Base-by-base conservation (phyloP, 2,329 filamentous ascomycete genomes). In the Pseudovirgaria hyperparasitica region DNA sequence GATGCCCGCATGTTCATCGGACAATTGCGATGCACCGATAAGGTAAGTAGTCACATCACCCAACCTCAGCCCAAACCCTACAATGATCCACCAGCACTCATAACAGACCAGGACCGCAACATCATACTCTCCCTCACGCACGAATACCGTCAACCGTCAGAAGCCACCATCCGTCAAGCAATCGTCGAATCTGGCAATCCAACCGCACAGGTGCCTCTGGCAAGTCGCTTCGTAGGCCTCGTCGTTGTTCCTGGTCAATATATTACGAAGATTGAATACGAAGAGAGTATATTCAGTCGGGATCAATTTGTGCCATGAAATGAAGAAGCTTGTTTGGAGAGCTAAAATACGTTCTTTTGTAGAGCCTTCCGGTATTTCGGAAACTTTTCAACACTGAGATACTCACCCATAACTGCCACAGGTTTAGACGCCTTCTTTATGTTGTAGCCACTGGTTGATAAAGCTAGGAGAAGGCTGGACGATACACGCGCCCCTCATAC, bases 1-100 rank as follows among this genome's bases (percentile, higher is more conserved):
- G 87, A 96, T 50, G 73, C 72, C 10, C 81, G 90, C 33, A 75
- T 93, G 52, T 98, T 96, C 54, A 72, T 85, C 29, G 90, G 90
- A 12, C 68, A 75, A 37, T 81, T 98, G 58, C 94, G 92, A 57
- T 98, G 90, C 61, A 94, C 86, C 16, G 90, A 98, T 61, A 74
- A 79, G 33, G 85, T 92, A 59, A 26, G 70, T 64, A 10, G 22
- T 22, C 24, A 31, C 16, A 18, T 25, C 23, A 14, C 16, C 19
- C n/a, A 10, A n/a, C n/a, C n/a, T n/a, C n/a, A n/a, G n/a, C n/a
- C n/a, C n/a, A n/a, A n/a, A n/a, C 19, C 18, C 2, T 25, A 17
- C 16, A 24, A 23, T 19, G 12, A 19, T 17, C 4, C 19, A 15
- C 22, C 19, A 28, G 22, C 14, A 26, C 23, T 25, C 19, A 16